These are phyloP conservation scores for Kluyveromyces dobzhanskii DNA, from an alignment of 805 yeast genomes.

Conservation along the genomic window DNA sequence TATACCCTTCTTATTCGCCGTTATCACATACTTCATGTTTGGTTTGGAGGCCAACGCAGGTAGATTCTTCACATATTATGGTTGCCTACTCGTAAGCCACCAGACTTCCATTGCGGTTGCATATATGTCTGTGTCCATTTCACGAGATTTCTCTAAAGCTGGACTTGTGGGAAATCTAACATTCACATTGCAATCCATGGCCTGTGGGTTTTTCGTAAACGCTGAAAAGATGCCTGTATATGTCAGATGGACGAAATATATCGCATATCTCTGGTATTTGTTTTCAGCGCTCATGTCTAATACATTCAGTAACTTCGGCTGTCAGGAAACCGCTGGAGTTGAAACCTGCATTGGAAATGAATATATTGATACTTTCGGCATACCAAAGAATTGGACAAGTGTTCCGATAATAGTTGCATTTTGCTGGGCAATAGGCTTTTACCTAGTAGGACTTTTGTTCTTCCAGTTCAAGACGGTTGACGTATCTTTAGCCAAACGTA, in stretches of 20 bases:
- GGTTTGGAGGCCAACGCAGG: constrained; percentile 48
- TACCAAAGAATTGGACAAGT: constrained; percentile 52
- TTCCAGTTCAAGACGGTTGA: constrained; percentile 39
- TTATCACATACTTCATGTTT: constrained; percentile 67
- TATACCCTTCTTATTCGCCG: constrained; percentile 48
- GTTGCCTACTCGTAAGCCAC: constrained; percentile 48
- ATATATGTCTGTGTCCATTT: constrained; percentile 38
- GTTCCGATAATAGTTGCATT: constrained; percentile 55
- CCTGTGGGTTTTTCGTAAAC: constrained; percentile 75
- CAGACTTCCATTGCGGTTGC: constrained; percentile 30
- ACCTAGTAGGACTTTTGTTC: constrained; percentile 38
- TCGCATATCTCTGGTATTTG: constrained; percentile 70
- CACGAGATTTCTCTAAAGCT: constrained; percentile 55
- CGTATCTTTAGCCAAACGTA: constrained; percentile 19
- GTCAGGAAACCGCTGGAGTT: constrained; percentile 36
- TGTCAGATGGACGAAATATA: constrained; percentile 75
- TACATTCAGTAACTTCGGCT: constrained; percentile 54
- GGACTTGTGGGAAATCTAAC: constrained; percentile 53
- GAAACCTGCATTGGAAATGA: constrained; percentile 35
- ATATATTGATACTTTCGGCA: constrained; percentile 51
- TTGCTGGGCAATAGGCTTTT: constrained; percentile 52
- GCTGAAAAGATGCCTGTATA: constrained; percentile 71
- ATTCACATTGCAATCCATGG: constrained; percentile 66
- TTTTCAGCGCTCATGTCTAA: constrained; percentile 62
- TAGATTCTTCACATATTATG: constrained; percentile 56